Evolutionary conservation across 169 alveolate genomes (phyloP).

Genomic region (Cryptosporidium ubiquitum): DNA sequence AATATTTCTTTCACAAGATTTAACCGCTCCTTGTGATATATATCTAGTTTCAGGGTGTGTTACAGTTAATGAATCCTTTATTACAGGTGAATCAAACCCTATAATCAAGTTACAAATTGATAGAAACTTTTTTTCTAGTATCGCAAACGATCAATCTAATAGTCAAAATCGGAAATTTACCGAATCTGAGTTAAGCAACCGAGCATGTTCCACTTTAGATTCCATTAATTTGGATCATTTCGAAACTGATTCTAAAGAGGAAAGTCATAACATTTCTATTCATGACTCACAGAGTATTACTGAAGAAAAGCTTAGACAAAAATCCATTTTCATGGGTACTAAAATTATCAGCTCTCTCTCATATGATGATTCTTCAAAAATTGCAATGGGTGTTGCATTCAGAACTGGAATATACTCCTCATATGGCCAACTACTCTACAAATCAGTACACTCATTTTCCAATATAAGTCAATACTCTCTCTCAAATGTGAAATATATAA

Average conservation of each 20-base stretch:
- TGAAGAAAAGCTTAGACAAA: background rate
- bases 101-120: constrained; percentile 28
- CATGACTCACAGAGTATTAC: background rate
- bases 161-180: background rate
- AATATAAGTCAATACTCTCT: background rate
- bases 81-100: constrained; percentile 62
- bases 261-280: background rate
- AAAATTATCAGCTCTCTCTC: constrained; percentile 30
- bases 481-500: constrained; percentile 29
- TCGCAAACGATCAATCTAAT: background rate
- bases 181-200: background rate
- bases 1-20: constrained; percentile 22
- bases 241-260: background rate
- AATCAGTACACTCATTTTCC: constrained; percentile 8
- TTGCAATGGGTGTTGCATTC: constrained; percentile 54
- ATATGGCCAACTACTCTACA: constrained; percentile 46
- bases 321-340: constrained; percentile 57
- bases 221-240: background rate
- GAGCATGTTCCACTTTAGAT: constrained; percentile 34
- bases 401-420: constrained; percentile 73
- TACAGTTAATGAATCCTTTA: constrained; percentile 47
- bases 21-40: constrained; percentile 65
- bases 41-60: constrained; percentile 53
- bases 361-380: background rate
- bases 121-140: background rate